These are phyloP conservation scores for Collybia sordida DNA, from an alignment of 768 basidiomycete genomes.

Conservation along the genomic window DNA sequence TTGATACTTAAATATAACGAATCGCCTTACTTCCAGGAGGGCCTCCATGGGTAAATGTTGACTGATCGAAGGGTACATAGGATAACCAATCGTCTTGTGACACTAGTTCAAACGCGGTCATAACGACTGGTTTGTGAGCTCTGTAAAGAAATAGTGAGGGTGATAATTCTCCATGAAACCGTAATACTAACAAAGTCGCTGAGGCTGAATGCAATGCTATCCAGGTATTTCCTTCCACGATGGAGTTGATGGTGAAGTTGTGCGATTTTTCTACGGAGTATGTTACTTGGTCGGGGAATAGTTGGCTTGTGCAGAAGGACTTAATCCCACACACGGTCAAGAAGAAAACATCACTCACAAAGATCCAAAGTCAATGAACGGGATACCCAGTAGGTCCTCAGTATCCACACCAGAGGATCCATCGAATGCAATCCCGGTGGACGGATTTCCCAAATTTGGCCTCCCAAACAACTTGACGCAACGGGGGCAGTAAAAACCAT, in stretches of 20 bases:
- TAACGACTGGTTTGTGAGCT: slow-evolving; percentile 27
- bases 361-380: slow-evolving; percentile 30
- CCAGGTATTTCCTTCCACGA: not conserved
- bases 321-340: too few relatives aligned
- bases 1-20: not conserved
- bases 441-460: slow-evolving; percentile 7
- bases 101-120: slow-evolving; percentile 29
- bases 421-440: slow-evolving; percentile 30
- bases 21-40: slow-evolving; percentile 17
- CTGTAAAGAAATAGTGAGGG: slow-evolving; percentile 11
- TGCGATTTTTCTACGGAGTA: not conserved
- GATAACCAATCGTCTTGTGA: slow-evolving; percentile 17
- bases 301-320: too few relatives aligned
- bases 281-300: not conserved
- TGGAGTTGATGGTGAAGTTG: not conserved
- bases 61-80: slow-evolving; percentile 31
- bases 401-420: slow-evolving; percentile 35
- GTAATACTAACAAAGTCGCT: not conserved
- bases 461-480: not conserved
- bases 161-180: not conserved
- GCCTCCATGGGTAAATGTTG: slow-evolving; percentile 15
- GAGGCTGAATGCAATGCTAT: not conserved
- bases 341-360: too few relatives aligned
- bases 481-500: not conserved
- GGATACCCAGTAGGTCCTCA: slow-evolving; percentile 31